phyloP scores from a whole-genome alignment of 2,329 filamentous ascomycete species.

The Tympanopsis confertula region DNA sequence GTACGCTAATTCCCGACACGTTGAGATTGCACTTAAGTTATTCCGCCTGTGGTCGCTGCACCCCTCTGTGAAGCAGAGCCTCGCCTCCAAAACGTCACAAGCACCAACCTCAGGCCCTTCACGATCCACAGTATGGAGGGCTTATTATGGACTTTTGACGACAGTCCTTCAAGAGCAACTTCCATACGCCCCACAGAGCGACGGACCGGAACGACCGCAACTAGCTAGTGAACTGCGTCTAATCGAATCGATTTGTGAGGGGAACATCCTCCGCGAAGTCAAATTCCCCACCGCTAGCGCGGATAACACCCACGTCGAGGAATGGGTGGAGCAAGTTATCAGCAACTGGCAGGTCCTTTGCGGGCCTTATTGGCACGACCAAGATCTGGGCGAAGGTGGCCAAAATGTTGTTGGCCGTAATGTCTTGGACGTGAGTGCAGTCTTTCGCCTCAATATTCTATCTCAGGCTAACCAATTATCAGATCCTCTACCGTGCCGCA shows the following conservation, averaged over 20 bases:
- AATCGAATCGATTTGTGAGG: constrained; percentile 45
- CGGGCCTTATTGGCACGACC: constrained; percentile 41
- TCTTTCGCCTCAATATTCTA: background rate
- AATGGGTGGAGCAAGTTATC: constrained; percentile 48
- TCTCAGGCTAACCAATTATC: background rate
- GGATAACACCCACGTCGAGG: constrained; percentile 41
- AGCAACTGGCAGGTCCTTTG: constrained; percentile 48
- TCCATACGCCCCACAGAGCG: constrained; percentile 5
- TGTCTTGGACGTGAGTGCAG: constrained; percentile 27
- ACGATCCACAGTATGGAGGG: constrained; percentile 37
- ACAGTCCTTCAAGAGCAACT: constrained; percentile 30
- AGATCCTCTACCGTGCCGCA: constrained; percentile 53
- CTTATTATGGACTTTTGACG: constrained; percentile 47
- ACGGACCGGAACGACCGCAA: constrained; percentile 16
- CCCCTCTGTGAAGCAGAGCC: background rate
- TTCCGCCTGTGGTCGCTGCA: background rate
- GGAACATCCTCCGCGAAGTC: constrained; percentile 38
- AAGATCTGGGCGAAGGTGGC: constrained; percentile 47
- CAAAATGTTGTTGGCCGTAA: constrained; percentile 40
- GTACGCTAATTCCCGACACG: background rate
- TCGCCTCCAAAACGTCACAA: background rate
- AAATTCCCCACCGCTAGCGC: constrained; percentile 47
- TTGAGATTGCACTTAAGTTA: background rate
- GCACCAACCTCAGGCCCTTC: too few relatives aligned
- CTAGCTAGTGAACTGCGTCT: constrained; percentile 41